These are phyloP conservation scores for Lecanicillium sp. DNA, from an alignment of 2,329 filamentous ascomycete genomes.

Conservation along the genomic window DNA sequence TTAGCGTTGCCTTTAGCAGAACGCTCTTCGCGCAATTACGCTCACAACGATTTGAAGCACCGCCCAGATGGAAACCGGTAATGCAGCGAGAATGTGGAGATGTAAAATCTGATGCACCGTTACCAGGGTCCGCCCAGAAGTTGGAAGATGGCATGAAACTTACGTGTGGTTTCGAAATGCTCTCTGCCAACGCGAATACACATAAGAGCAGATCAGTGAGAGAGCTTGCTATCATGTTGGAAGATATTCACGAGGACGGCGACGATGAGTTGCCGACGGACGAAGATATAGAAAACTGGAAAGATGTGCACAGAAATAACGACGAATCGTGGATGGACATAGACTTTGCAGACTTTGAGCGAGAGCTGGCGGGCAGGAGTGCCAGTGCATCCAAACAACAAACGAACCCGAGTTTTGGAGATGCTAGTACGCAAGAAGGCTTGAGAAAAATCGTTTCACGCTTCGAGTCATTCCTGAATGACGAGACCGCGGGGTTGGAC, in stretches of 20 bases:
- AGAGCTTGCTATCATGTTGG: slow-evolving; percentile 68
- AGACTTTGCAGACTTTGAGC: slow-evolving; percentile 80
- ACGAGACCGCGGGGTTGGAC: slow-evolving; percentile 72
- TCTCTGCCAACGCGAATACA: slow-evolving; percentile 60
- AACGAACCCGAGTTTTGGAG: slow-evolving; percentile 46
- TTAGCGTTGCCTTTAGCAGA: slow-evolving; percentile 77
- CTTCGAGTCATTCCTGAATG: slow-evolving; percentile 88
- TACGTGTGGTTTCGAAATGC: slow-evolving; percentile 83
- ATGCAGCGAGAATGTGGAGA: slow-evolving; percentile 11
- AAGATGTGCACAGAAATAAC: slow-evolving; percentile 55
- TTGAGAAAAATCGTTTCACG: slow-evolving; percentile 84
- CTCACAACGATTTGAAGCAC: slow-evolving; percentile 72
- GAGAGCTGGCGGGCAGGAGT: slow-evolving; percentile 55
- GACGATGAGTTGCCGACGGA: slow-evolving; percentile 59
- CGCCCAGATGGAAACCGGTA: slow-evolving; percentile 39
- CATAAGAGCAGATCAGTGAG: slow-evolving; percentile 61
- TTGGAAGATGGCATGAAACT: slow-evolving; percentile 81
- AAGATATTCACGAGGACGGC: slow-evolving; percentile 68
- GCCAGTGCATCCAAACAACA: slow-evolving; percentile 27
- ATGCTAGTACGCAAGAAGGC: slow-evolving; percentile 62
- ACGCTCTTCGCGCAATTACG: slow-evolving; percentile 86
- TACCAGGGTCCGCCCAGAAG: slow-evolving; percentile 7
- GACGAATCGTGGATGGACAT: slow-evolving; percentile 91
- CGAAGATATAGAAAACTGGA: slow-evolving; percentile 66
- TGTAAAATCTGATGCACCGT: too few species aligned